Evolutionary conservation across 2,329 filamentous ascomycete species (phyloP).

Genomic region (Aspergillus calidoustus): DNA sequence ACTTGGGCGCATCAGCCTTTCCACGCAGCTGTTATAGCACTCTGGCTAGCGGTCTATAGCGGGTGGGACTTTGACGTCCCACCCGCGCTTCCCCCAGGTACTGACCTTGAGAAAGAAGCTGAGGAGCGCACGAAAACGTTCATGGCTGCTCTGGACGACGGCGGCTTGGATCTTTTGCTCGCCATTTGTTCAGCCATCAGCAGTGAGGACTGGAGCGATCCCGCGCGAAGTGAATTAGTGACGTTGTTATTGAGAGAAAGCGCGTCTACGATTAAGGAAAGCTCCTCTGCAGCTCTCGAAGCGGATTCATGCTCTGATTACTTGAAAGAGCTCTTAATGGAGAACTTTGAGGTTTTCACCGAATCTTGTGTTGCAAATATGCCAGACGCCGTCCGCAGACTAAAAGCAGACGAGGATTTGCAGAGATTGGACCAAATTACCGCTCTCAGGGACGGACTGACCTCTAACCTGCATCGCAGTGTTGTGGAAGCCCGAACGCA

Average conservation of each 20-base stretch:
- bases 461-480: constrained; percentile 45
- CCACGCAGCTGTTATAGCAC: constrained; percentile 76
- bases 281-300: constrained; percentile 70
- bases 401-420: constrained; percentile 88
- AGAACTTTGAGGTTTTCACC: constrained; percentile 82
- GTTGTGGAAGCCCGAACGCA: constrained; percentile 57
- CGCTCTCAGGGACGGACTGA: constrained; percentile 49
- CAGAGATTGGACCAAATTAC: constrained; percentile 60
- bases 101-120: constrained; percentile 70
- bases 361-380: constrained; percentile 95
- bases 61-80: constrained; percentile 81
- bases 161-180: constrained; percentile 89
- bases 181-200: constrained; percentile 82
- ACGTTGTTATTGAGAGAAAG: constrained; percentile 83
- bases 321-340: constrained; percentile 75
- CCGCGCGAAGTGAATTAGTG: constrained; percentile 80
- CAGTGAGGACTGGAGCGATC: constrained; percentile 83
- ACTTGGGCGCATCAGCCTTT: constrained; percentile 75
- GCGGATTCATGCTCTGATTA: constrained; percentile 69
- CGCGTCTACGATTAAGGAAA: constrained; percentile 70
- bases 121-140: constrained; percentile 74
- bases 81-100: constrained; percentile 61
- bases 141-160: constrained; percentile 78
- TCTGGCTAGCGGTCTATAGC: constrained; percentile 94
- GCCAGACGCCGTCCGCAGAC: constrained; percentile 83